Evolutionary conservation across 306 rosid species (phyloP).

Genomic region (Castanea crenata): DNA sequence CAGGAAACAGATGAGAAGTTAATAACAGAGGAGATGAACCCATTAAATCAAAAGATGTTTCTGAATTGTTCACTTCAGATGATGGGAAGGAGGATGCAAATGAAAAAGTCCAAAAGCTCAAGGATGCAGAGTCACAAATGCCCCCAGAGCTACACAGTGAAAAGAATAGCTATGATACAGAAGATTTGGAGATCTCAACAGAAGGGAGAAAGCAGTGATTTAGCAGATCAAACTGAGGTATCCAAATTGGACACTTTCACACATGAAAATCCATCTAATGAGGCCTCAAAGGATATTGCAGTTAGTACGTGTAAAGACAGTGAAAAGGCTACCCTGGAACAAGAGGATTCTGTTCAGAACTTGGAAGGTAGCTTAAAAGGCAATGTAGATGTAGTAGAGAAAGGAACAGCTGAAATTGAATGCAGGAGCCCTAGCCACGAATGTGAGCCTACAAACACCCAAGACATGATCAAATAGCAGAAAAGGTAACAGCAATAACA

Average conservation of each 20-base stretch:
- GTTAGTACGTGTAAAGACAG: not conserved
- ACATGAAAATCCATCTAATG: not conserved
- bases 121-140: conserved; percentile 4
- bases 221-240: conserved; percentile 9
- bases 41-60: not conserved
- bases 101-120: conserved; percentile 19
- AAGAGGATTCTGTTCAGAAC: conserved; percentile 1
- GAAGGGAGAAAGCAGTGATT: conserved; percentile 2
- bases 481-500: conserved; percentile 22
- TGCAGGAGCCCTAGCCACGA: not conserved
- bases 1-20: not conserved
- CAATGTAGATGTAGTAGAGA: not conserved
- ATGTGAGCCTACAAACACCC: conserved; percentile 7
- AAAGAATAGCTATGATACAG: conserved; percentile 3
- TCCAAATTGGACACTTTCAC: not conserved
- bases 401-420: conserved; percentile 14
- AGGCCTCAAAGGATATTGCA: conserved; percentile 5
- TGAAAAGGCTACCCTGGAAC: conserved; percentile 2
- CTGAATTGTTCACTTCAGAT: conserved; percentile 2
- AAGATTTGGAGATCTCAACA: not conserved
- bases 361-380: conserved; percentile 4
- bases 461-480: not conserved
- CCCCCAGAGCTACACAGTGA: conserved; percentile 4
- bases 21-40: conserved; percentile 2
- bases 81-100: conserved; percentile 3